A percentile compares a stretch with the other conserved stretches of the same genome.
phyloP scores from a whole-genome alignment of 2,329 filamentous ascomycete genomes.

The Pleomassaria siparia region DNA sequence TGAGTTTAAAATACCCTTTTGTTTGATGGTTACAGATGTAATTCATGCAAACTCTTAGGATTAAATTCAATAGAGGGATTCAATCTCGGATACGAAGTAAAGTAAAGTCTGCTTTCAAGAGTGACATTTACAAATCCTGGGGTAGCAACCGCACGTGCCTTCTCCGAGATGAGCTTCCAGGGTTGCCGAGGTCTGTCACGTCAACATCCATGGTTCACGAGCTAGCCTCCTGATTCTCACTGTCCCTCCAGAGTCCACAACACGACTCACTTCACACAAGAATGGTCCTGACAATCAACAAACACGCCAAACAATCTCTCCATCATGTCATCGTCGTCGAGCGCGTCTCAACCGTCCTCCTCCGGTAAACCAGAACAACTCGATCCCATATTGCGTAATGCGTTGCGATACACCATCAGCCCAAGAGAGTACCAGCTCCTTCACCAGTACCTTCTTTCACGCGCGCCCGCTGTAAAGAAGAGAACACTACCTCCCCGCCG shows the following conservation, averaged over 20 bases:
- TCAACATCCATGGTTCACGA: slow-evolving; percentile 2
- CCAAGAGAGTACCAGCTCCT: slow-evolving; percentile 83
- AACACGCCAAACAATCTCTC: not conserved
- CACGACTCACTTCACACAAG: slow-evolving; percentile 3
- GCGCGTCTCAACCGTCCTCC: slow-evolving; percentile 26
- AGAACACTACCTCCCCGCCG: slow-evolving; percentile 52
- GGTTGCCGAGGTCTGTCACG: slow-evolving; percentile 2
- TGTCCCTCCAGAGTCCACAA: not conserved
- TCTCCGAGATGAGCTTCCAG: not conserved
- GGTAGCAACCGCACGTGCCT: not conserved
- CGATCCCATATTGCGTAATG: slow-evolving; percentile 79
- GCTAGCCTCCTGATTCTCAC: not conserved
- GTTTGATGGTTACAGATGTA: too few relatives aligned
- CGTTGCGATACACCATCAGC: slow-evolving; percentile 80
- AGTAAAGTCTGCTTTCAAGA: too few relatives aligned
- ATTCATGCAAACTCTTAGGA: too few relatives aligned
- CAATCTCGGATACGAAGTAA: too few relatives aligned
- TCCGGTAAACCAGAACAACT: slow-evolving; percentile 35
- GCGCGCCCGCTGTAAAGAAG: slow-evolving; percentile 63
- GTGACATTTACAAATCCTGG: not conserved
- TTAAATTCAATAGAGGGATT: too few relatives aligned
- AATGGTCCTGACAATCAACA: slow-evolving; percentile 3
- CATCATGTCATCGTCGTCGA: slow-evolving; percentile 36
- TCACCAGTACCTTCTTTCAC: slow-evolving; percentile 79
- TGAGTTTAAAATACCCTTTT: too few relatives aligned